Percentiles rank a stretch among this genome's conserved stretches.
Evolutionary conservation across 2,329 filamentous ascomycete species (phyloP).

Genomic region (Penicillium frequentans): DNA sequence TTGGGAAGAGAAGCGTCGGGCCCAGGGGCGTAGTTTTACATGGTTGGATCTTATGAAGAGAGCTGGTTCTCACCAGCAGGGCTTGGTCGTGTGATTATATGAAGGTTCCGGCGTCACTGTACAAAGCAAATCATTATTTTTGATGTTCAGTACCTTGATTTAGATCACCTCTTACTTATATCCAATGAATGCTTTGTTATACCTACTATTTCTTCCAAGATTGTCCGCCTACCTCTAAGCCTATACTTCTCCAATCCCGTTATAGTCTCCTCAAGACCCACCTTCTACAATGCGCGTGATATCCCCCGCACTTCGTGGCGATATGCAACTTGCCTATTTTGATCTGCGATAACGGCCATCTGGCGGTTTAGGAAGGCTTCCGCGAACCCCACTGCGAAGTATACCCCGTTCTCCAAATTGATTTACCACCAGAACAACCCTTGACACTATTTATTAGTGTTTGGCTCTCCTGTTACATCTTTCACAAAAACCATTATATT

Average conservation of each 20-base stretch:
- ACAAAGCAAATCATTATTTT: no score
- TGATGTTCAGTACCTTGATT: no score
- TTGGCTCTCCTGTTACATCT: not conserved
- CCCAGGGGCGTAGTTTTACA: slow-evolving; percentile 11
- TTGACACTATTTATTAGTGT: not conserved
- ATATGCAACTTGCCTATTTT: not conserved
- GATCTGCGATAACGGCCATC: not conserved
- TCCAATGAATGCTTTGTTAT: no score
- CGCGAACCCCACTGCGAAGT: slow-evolving; percentile 14
- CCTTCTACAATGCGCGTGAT: not conserved
- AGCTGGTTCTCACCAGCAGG: slow-evolving; percentile 3
- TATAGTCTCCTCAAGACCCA: not conserved
- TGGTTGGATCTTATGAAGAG: slow-evolving; percentile 20
- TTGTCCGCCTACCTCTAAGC: no score
- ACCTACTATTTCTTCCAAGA: no score
- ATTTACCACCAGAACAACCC: not conserved
- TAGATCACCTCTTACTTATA: no score
- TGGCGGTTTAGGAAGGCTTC: slow-evolving; percentile 17
- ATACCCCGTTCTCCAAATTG: not conserved
- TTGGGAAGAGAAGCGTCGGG: slow-evolving; percentile 29
- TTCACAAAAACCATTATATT: not conserved
- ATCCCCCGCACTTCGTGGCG: not conserved
- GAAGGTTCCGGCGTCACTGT: no score
- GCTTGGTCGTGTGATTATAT: not conserved
- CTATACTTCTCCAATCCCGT: not conserved